phyloP scores from a whole-genome alignment of 805 yeast genomes.

The Starmerella khaoyaiensis region DNA sequence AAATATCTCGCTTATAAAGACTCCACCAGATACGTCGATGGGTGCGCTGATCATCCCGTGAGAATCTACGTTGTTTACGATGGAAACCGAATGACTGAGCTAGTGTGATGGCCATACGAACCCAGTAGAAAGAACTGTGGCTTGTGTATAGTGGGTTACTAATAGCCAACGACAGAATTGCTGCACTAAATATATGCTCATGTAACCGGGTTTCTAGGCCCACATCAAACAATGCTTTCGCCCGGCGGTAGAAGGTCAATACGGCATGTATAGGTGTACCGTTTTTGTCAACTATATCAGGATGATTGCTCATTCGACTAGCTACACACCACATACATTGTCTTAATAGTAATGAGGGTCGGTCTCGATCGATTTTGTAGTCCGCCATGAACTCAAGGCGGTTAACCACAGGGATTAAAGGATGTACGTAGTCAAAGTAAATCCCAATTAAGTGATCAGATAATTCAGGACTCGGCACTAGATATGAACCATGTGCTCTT shows the following conservation, averaged over 20 bases:
- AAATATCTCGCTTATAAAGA: constrained; percentile 55
- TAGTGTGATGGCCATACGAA: constrained; percentile 50
- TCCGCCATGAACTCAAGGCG: constrained; percentile 46
- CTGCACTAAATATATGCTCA: constrained; percentile 46
- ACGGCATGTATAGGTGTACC: constrained; percentile 40
- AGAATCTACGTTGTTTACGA: constrained; percentile 30
- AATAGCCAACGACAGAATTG: constrained; percentile 57
- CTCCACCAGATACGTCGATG: constrained; percentile 62
- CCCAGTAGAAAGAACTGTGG: constrained; percentile 56
- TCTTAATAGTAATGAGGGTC: constrained; percentile 49
- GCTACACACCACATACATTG: constrained; percentile 63
- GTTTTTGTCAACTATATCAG: constrained; percentile 36
- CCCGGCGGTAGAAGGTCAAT: constrained; percentile 53
- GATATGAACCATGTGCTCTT: constrained; percentile 54
- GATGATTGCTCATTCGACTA: constrained; percentile 45
- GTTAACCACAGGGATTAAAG: constrained; percentile 55
- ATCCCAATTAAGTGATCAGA: constrained; percentile 47
- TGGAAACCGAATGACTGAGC: constrained; percentile 73
- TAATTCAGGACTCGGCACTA: constrained; percentile 47
- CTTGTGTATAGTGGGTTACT: constrained; percentile 61
- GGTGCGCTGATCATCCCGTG: constrained; percentile 28
- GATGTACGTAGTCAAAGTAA: constrained; percentile 54
- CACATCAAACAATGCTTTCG: constrained; percentile 61
- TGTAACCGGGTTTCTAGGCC: constrained; percentile 57
- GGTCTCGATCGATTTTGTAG: constrained; percentile 38